Conservation (phyloP, 129 eudicot species). For the Pittosporum tobira region DNA sequence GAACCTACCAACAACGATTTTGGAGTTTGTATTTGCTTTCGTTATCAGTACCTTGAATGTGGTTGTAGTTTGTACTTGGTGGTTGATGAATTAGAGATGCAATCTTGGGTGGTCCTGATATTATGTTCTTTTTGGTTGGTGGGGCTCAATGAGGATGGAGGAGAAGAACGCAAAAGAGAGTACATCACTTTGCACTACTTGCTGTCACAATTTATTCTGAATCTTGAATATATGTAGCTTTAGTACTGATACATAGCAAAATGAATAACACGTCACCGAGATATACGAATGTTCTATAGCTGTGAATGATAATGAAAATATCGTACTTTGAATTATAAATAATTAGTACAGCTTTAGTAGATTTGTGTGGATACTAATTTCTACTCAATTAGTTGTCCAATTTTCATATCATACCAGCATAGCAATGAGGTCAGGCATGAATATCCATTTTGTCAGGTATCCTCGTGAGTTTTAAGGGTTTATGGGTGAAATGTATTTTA, state of each 20-base stretch:
- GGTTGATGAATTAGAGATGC: background rate
- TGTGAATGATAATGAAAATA: background rate
- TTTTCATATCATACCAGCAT: background rate
- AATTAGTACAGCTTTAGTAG: too few relatives aligned
- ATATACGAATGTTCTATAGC: background rate
- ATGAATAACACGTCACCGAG: background rate
- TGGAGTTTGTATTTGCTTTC: background rate
- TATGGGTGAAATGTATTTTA: too few relatives aligned
- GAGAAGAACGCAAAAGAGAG: background rate
- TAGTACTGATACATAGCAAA: background rate
- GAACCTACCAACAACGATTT: background rate
- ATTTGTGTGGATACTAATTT: background rate
- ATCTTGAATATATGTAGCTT: background rate
- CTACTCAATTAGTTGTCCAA: background rate
- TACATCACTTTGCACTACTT: background rate
- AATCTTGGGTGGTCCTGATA: background rate
- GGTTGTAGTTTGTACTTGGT: background rate
- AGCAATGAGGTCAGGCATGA: background rate
- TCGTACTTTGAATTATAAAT: background rate
- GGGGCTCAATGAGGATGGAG: background rate
- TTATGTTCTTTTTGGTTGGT: background rate
- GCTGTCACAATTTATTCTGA: background rate
- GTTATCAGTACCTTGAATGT: background rate
- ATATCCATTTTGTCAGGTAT: background rate
- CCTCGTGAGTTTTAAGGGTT: background rate